Evolutionary conservation across 495 filamentous ascomycete genomes (phyloP).

Genomic region (Collariella sp.): DNA sequence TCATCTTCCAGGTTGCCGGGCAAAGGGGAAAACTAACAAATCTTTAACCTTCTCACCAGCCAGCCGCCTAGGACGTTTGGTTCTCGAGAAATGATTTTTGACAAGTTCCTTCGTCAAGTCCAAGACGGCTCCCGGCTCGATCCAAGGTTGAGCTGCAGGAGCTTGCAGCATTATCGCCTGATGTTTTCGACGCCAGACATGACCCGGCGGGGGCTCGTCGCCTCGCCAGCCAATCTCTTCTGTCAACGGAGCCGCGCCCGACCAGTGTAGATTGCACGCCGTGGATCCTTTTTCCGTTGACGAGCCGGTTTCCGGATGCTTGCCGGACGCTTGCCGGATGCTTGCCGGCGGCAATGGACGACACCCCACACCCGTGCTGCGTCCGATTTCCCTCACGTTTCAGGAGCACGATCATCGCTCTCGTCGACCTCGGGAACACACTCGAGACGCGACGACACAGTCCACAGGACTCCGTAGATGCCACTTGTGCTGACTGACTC

Average conservation of each 20-base stretch:
- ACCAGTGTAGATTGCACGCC: neutral
- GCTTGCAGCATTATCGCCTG: neutral
- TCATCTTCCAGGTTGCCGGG: too few relatives aligned
- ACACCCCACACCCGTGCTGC: neutral
- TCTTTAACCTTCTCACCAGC: too few relatives aligned
- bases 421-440: too few relatives aligned
- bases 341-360: neutral
- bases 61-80: too few relatives aligned
- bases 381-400: neutral
- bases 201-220: too few relatives aligned
- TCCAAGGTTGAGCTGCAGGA: neutral
- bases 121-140: neutral
- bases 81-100: too few relatives aligned
- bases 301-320: constrained; percentile 11
- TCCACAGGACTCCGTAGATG: too few relatives aligned
- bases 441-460: too few relatives aligned
- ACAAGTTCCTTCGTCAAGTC: too few relatives aligned
- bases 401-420: neutral
- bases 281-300: neutral
- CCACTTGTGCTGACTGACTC: too few relatives aligned
- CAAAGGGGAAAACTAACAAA: too few relatives aligned
- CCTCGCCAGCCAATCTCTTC: neutral
- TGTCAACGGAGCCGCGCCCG: neutral
- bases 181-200: neutral
- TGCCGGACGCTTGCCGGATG: constrained; percentile 5